Evolutionary conservation across 176 grass and related monocot species (phyloP).

Genomic region (Aegilops speltoides): DNA sequence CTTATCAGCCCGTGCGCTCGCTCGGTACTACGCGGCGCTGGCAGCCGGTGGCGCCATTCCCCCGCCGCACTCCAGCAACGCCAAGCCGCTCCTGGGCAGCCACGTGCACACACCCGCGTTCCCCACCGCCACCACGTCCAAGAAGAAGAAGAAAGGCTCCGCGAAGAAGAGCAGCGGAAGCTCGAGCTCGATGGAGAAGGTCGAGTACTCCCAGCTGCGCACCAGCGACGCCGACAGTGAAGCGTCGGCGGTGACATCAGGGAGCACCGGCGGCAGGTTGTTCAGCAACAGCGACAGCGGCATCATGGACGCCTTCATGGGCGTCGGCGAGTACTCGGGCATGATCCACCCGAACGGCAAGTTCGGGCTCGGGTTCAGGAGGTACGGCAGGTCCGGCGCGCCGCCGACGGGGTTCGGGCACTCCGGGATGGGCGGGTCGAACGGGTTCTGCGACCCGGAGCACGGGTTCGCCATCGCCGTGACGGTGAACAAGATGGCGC

Average conservation of each 20-base stretch:
- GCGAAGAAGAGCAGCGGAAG: constrained; percentile 26
- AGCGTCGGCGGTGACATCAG: neutral
- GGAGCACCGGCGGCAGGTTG: constrained; percentile 25
- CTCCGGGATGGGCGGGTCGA: constrained; percentile 84
- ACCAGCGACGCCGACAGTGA: constrained; percentile 20
- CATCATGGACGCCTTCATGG: constrained; percentile 64
- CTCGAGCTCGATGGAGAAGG: neutral
- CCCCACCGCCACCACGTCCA: constrained; percentile 30
- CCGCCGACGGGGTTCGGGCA: constrained; percentile 62
- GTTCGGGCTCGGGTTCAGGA: constrained; percentile 90
- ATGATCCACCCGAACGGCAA: constrained; percentile 59
- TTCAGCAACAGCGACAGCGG: constrained; percentile 49
- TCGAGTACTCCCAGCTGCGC: neutral
- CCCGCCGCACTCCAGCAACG: constrained; percentile 55
- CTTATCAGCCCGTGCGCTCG: constrained; percentile 84
- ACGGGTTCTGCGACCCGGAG: constrained; percentile 70
- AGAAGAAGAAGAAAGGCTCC: constrained; percentile 63
- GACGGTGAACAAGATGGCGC: constrained; percentile 87
- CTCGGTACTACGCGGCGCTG: constrained; percentile 84
- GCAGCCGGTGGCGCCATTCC: constrained; percentile 54
- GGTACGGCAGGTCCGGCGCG: constrained; percentile 38
- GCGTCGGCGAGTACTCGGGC: constrained; percentile 44
- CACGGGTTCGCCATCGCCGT: constrained; percentile 76
- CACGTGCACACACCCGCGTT: constrained; percentile 64
- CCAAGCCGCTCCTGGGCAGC: constrained; percentile 61